Evolutionary conservation across 176 grass and related monocot species (phyloP), one percentile per base, ranked within the genome.

Genomic region (Juncus effusus): DNA sequence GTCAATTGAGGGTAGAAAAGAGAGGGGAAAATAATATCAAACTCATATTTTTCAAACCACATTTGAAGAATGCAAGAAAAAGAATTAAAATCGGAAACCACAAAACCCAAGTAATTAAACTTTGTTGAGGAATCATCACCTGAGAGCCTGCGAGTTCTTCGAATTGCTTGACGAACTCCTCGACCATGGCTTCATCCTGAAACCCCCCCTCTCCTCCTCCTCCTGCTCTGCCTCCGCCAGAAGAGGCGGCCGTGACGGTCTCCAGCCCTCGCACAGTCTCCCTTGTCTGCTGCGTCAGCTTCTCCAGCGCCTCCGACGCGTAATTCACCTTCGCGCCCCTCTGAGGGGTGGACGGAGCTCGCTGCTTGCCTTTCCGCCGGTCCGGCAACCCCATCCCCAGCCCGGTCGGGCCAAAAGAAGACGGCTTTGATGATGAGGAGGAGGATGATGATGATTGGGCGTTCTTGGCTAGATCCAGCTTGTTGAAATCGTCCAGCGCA

Each of bases 151-250:
- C 83, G n/a, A 93, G 79, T 70, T 99, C 83, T 86, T 99, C 80
- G 42, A 99, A 99, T 84, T 99, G 94, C 88, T 99, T 99, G 60
- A 93, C 85, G 13, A 99, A 99, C 73, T 99, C 94, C 62, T 99
- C 85, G 51, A 93, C 90, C 88, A 99, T 99, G n/a, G 79, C 66
- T 7, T 91, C 92, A 39, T 87, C 74, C 14, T 96, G 84, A 13
- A 81, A 73, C 1, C 61, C 78, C 35, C 45, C 78, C 55, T 79
- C 60, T 6, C 76, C 82, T 2, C 49, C 69, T 6, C 40, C 47
- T 4, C 44, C 12, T 7, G 39, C 67, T 38, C 50, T 15, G 5
- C 58, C 16, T 44, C 59, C 50, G 9, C 60, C 68, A 1, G 65
- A 58, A 7, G 50, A 49, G 39, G 66, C 68, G 1, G 73, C 66